phyloP scores from a whole-genome alignment of 768 basidiomycete species.

The Austroboletus eburneus region DNA sequence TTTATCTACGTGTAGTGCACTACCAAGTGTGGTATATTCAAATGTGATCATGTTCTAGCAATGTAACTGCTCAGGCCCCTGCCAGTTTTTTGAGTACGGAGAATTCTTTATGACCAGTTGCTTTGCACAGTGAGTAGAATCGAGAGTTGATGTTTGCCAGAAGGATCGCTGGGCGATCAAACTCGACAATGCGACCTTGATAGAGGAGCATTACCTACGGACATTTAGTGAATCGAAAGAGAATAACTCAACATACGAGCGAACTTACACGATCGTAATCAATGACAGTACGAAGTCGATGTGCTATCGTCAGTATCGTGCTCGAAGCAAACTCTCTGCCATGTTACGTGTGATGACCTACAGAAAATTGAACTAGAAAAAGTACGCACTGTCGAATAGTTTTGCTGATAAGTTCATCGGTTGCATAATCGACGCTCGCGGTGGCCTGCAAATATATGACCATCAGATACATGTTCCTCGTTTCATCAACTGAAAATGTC shows the following conservation, averaged over 20 bases:
- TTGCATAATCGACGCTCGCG: constrained; percentile 80
- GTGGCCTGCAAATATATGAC: constrained; percentile 45
- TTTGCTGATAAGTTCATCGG: constrained; percentile 81
- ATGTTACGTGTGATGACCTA: background rate
- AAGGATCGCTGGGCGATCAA: constrained; percentile 58
- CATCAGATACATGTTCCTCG: background rate
- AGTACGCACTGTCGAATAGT: constrained; percentile 69
- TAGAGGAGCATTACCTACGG: constrained; percentile 72
- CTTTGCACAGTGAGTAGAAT: constrained; percentile 67
- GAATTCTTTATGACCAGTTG: constrained; percentile 71
- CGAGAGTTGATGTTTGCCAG: constrained; percentile 54
- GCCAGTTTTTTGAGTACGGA: constrained; percentile 44
- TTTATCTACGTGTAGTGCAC: too few species aligned
- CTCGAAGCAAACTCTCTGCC: constrained; percentile 71
- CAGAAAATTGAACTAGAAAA: background rate
- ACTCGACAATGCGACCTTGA: constrained; percentile 74
- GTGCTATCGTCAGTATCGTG: constrained; percentile 81
- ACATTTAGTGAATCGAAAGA: constrained; percentile 2
- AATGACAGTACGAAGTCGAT: constrained; percentile 73
- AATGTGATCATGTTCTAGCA: too few species aligned
- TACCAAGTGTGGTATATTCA: background rate
- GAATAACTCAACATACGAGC: constrained; percentile 1
- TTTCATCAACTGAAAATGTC: constrained; percentile 9
- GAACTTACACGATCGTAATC: constrained; percentile 73
- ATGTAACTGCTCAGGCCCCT: too few species aligned